Percentiles rank a stretch among this genome's conserved stretches.
phyloP scores from a whole-genome alignment of 2,329 filamentous ascomycete species.

The Apiospora aurea region DNA sequence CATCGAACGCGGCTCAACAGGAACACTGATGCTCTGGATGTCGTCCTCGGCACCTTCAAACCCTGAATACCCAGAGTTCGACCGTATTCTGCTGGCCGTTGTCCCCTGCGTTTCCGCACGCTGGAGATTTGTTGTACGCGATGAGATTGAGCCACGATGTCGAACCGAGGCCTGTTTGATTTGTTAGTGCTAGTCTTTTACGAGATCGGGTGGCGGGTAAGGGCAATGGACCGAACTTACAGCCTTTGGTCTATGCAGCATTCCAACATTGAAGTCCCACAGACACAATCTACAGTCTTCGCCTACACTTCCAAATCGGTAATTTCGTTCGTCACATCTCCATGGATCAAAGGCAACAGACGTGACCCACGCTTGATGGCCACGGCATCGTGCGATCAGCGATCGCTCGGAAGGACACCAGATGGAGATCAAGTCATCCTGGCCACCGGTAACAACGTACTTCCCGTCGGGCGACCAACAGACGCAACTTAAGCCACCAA shows the following conservation, averaged over 20 bases:
- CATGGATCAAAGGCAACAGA: constrained; percentile 95
- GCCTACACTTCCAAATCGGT: constrained; percentile 94
- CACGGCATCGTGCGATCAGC: constrained; percentile 90
- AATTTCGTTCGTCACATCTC: constrained; percentile 94
- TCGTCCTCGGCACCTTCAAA: constrained; percentile 56
- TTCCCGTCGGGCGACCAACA: constrained; percentile 98
- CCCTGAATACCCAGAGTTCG: constrained; percentile 71
- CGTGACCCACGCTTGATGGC: constrained; percentile 95
- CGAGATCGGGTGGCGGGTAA: neutral
- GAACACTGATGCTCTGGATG: constrained; percentile 67
- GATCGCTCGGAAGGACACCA: constrained; percentile 87
- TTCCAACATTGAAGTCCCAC: constrained; percentile 98
- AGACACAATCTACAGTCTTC: constrained; percentile 90
- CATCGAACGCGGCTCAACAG: constrained; percentile 82
- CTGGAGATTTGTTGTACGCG: constrained; percentile 55
- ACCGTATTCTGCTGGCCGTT: constrained; percentile 66
- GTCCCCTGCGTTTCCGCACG: constrained; percentile 69
- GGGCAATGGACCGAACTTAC: constrained; percentile 56
- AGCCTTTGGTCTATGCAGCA: constrained; percentile 90
- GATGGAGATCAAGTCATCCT: constrained; percentile 95
- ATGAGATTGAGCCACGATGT: constrained; percentile 63
- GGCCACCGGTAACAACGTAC: constrained; percentile 92
- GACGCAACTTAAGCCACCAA: constrained; percentile 89
- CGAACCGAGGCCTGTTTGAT: constrained; percentile 57
- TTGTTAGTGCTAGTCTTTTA: neutral